Percentiles rank a stretch among this genome's conserved stretches.
Evolutionary conservation across 176 grass and related monocot genomes (phyloP).

Genomic region (Avena eriantha): DNA sequence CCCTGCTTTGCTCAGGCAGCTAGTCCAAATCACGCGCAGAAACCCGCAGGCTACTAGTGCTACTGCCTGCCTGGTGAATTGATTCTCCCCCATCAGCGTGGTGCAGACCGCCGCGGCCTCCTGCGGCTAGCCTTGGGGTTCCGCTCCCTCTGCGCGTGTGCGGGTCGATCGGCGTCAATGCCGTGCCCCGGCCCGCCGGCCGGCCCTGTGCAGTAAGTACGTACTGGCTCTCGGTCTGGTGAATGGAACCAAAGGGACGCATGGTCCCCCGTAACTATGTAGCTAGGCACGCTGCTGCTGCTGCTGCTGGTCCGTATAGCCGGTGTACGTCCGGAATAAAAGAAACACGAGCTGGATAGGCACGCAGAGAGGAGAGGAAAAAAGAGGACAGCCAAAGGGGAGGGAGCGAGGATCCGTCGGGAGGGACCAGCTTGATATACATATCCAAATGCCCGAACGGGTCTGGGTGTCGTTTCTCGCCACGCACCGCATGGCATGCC

Average conservation of each 20-base stretch:
- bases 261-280: not conserved
- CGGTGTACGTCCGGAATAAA: no score
- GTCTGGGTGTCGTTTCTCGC: slow-evolving; percentile 32
- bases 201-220: not conserved
- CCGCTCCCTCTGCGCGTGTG: not conserved
- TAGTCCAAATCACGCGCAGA: no score
- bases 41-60: no score
- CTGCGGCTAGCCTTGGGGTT: not conserved
- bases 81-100: no score
- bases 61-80: no score
- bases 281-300: not conserved
- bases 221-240: not conserved
- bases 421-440: slow-evolving; percentile 4
- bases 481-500: not conserved
- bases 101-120: no score
- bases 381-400: not conserved
- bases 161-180: not conserved
- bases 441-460: not conserved
- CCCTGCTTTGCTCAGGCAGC: no score
- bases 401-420: not conserved
- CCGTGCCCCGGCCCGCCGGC: not conserved
- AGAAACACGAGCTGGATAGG: no score
- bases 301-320: no score
- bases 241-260: not conserved
- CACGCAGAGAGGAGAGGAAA: not conserved